Percentiles rank a stretch among this genome's conserved stretches.
Conservation (phyloP, 306 rosid genomes). For the Cucurbita pepo region DNA sequence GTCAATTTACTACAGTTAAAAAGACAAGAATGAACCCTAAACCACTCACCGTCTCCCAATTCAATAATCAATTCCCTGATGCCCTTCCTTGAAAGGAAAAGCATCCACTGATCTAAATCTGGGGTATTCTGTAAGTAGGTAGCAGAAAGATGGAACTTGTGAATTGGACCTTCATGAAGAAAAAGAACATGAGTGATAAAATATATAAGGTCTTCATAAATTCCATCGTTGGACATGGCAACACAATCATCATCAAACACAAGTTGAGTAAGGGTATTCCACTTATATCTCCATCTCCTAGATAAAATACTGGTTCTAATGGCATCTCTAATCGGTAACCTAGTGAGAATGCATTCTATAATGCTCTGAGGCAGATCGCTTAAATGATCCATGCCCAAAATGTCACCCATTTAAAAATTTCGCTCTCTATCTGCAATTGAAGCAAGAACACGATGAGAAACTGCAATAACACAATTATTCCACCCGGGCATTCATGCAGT, state of each 20-base stretch:
- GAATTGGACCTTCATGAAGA: slow-evolving; percentile 88
- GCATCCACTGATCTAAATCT: slow-evolving; percentile 78
- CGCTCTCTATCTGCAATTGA: background rate
- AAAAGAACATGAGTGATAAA: slow-evolving; percentile 51
- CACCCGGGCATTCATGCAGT: background rate
- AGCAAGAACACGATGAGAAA: background rate
- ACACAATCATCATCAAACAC: slow-evolving; percentile 59
- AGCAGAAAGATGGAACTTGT: slow-evolving; percentile 56
- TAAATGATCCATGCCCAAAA: slow-evolving; percentile 31
- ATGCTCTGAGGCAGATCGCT: slow-evolving; percentile 85
- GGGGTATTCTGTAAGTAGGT: slow-evolving; percentile 44
- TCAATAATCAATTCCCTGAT: slow-evolving; percentile 58
- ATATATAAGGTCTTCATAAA: slow-evolving; percentile 26
- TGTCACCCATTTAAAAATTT: slow-evolving; percentile 35
- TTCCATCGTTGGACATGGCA: slow-evolving; percentile 13
- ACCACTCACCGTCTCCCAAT: slow-evolving; percentile 60
- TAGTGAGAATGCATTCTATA: slow-evolving; percentile 49
- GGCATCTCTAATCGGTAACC: slow-evolving; percentile 65
- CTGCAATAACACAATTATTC: background rate
- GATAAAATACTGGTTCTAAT: slow-evolving; percentile 65
- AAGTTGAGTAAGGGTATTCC: slow-evolving; percentile 56
- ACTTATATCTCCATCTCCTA: slow-evolving; percentile 72
- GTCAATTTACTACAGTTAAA: slow-evolving; percentile 50
- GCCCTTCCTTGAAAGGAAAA: slow-evolving; percentile 69
- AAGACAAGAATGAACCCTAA: slow-evolving; percentile 65